These are phyloP conservation scores for Danielia reshetovae DNA, from an alignment of 805 yeast species.

Conservation along the genomic window DNA sequence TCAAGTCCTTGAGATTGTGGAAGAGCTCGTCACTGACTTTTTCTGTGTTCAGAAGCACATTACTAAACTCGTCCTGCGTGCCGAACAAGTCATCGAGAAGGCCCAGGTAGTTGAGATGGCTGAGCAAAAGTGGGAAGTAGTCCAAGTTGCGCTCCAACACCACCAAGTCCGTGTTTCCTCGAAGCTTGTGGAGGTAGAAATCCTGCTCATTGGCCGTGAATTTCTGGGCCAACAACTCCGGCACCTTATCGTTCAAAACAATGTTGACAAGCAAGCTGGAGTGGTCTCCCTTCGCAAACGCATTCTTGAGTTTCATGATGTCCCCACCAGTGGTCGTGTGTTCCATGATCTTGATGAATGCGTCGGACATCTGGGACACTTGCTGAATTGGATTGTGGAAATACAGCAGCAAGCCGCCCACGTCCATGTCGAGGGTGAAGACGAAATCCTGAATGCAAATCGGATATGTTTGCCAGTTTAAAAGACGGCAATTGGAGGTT, in stretches of 20 bases:
- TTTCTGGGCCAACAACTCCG: constrained; percentile 33
- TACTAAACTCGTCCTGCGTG: constrained; percentile 33
- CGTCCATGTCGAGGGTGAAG: constrained; percentile 35
- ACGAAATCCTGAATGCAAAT: constrained; percentile 37
- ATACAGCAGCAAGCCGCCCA: constrained; percentile 41
- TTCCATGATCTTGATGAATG: constrained; percentile 46
- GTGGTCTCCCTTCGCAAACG: constrained; percentile 57
- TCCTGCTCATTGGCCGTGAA: constrained; percentile 35
- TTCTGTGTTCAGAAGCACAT: constrained; percentile 7
- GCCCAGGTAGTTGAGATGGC: constrained; percentile 81
- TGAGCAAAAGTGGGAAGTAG: constrained; percentile 62
- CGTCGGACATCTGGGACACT: constrained; percentile 44
- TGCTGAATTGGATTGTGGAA: constrained; percentile 42
- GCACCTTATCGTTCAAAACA: constrained; percentile 31
- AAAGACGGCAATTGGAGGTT: constrained; percentile 39
- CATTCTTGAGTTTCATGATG: constrained; percentile 46
- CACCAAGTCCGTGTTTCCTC: constrained; percentile 62
- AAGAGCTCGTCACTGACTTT: constrained; percentile 47
- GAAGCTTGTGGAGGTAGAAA: constrained; percentile 30
- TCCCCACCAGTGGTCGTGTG: constrained; percentile 19
- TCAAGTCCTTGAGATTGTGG: constrained; percentile 53
- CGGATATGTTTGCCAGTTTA: constrained; percentile 44
- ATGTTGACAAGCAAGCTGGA: constrained; percentile 46
- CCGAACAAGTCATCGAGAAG: constrained; percentile 69
- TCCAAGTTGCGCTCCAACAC: constrained; percentile 80